Conservation (phyloP, 176 grass and related monocot genomes). For the Oryza officinalis region DNA sequence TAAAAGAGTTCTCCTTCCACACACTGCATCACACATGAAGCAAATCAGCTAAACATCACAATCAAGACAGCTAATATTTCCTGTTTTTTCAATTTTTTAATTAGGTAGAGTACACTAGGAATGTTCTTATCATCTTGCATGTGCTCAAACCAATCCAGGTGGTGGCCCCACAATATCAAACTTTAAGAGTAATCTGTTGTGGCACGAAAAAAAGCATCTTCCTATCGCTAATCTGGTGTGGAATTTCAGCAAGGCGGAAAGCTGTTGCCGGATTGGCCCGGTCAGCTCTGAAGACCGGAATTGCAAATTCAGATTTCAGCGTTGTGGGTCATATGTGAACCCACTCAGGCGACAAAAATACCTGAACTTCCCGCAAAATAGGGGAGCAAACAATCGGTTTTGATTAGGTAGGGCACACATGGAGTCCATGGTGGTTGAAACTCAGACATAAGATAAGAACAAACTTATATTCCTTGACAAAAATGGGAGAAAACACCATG, state of each 20-base stretch:
- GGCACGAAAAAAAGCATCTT: not conserved
- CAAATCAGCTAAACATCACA: constrained; percentile 40
- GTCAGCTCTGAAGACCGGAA: constrained; percentile 35
- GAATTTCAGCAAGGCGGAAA: constrained; percentile 38
- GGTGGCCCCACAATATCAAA: not conserved
- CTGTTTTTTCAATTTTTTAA: not conserved
- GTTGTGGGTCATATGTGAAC: not conserved
- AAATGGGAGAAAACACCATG: not conserved
- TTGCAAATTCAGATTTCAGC: constrained; percentile 35
- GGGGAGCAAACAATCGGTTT: not conserved
- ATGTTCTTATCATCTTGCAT: constrained; percentile 34
- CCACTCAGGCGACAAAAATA: not conserved
- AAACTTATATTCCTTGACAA: not conserved
- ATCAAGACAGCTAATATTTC: constrained; percentile 5
- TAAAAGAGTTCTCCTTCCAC: constrained; percentile 1
- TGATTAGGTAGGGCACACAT: not conserved
- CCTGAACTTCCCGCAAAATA: constrained; percentile 5
- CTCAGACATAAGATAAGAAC: constrained; percentile 14
- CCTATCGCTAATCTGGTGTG: constrained; percentile 6
- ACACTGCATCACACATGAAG: constrained; percentile 24
- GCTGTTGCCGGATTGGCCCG: constrained; percentile 1
- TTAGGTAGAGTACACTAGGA: not conserved
- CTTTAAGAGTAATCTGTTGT: not conserved
- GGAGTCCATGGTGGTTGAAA: not conserved
- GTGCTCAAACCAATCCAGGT: constrained; percentile 24